Evolutionary conservation across 2,329 filamentous ascomycete species (phyloP).

Genomic region (Cercospora sesami): DNA sequence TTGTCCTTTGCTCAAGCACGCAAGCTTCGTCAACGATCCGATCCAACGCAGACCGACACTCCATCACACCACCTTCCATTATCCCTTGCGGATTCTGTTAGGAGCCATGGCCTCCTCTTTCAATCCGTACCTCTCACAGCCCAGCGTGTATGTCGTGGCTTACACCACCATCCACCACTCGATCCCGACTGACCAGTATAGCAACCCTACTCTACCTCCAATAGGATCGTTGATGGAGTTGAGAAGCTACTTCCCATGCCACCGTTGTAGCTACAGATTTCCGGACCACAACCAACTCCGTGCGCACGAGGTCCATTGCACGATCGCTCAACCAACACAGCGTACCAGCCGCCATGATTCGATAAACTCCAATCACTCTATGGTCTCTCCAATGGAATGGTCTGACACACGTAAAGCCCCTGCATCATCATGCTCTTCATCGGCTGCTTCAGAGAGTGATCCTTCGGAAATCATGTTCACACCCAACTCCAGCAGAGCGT

Average conservation of each 20-base stretch:
- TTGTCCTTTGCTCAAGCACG: conserved; percentile 3
- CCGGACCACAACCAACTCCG: neutral
- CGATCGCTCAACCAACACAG: neutral
- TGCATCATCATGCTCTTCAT: conserved; percentile 15
- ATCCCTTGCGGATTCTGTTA: neutral
- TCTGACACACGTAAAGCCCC: neutral
- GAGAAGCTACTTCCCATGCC: neutral
- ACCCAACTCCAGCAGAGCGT: conserved; percentile 18
- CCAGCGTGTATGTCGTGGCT: conserved; percentile 2
- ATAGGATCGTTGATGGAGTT: conserved; percentile 4
- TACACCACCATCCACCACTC: neutral
- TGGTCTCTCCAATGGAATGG: neutral
- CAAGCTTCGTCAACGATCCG: neutral
- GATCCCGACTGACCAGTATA: neutral
- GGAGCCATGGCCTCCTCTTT: neutral
- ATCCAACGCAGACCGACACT: neutral
- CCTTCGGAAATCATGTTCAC: conserved; percentile 17
- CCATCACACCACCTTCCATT: neutral
- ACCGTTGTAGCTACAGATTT: neutral
- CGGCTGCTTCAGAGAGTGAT: conserved; percentile 17
- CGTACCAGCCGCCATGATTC: conserved; percentile 2
- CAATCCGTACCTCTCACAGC: neutral
- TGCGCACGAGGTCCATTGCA: neutral
- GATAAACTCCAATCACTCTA: conserved; percentile 8
- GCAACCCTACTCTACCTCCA: conserved; percentile 1